Conservation (phyloP, 169 alveolate genomes). For the Fabrea salina region DNA sequence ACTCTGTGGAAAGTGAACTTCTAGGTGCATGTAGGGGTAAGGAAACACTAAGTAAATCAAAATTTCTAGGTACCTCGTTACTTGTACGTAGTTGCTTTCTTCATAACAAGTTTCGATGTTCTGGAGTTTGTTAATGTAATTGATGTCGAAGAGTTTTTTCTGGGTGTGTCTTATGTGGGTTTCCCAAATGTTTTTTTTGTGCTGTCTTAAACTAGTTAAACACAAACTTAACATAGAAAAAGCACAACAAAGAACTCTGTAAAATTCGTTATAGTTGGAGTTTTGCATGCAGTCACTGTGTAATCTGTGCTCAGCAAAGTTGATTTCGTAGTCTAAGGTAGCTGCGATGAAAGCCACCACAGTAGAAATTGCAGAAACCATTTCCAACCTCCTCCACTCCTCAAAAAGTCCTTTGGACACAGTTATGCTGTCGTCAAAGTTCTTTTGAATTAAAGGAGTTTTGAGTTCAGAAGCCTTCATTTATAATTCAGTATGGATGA, state of each 20-base stretch:
- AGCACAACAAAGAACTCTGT: neutral
- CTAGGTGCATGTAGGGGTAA: neutral
- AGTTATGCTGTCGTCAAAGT: too few species aligned
- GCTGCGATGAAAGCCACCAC: neutral
- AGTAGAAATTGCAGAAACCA: neutral
- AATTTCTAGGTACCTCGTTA: neutral
- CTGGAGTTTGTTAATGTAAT: neutral
- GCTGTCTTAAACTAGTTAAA: neutral
- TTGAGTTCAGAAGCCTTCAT: too few species aligned
- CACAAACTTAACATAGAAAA: neutral
- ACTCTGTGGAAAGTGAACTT: neutral
- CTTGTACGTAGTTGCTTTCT: neutral
- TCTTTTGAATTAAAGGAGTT: too few species aligned
- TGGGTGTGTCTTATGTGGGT: neutral
- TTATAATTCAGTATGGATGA: neutral
- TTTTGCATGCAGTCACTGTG: neutral
- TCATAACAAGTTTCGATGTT: neutral
- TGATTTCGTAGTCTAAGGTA: slow-evolving; percentile 18
- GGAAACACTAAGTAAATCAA: neutral
- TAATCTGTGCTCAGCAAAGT: neutral
- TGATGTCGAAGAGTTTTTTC: neutral
- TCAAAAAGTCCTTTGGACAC: too few species aligned
- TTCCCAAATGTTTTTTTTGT: neutral
- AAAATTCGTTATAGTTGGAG: neutral
- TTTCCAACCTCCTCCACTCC: neutral